Base-by-base conservation (phyloP, 495 filamentous ascomycete genomes). In the Penicillium manginii region DNA sequence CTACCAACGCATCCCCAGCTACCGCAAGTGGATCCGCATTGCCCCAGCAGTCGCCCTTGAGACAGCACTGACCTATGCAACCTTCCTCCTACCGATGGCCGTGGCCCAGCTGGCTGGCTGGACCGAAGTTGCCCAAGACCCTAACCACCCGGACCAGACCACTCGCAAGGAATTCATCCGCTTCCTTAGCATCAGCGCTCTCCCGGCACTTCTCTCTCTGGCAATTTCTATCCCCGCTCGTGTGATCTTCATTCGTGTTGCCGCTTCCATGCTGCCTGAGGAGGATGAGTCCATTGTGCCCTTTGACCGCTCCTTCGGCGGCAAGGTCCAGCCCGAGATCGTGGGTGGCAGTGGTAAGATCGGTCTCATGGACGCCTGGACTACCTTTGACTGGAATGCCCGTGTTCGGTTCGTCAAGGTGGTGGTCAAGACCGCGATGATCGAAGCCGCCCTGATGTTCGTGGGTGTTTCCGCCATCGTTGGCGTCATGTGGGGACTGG, bases 231-330 rank as follows among this genome's bases (percentile, higher is more conserved):
- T 91, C 57, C 89, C 89, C 6, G 85, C 84, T 12, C 73, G 71
- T 8, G 86, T 88, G 14, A 83, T 83, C 29, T 81, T 88, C 39
- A 76, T 84, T 58, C 88, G 89, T 54, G 83, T 91, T 21, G 86
- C 91, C 46, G 88, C 89, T 15, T 88, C 86, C 4, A 81, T 90
- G 68, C 82, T 92, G 1, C 78, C 87, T 0, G 87, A 90, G 55
- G 79, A 83, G 23, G 74, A 90, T 47, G 86, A 91, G 69, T 80
- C 84, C 3, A 89, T 92, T 57, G 86, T 92, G 46, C 84, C 86
- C n/a, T 91, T 91, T 52, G 89, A 92, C 73, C 83, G 87, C 49
- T 83, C 79, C 47, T 90, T 90, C 58, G 84, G 79, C 39, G 79
- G 84, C 14, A 84, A 83, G 63, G 79, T 85, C 18, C 67, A 73